Percentiles rank a stretch among this genome's conserved stretches.
These are phyloP conservation scores for Lagerstroemia speciosa DNA, from an alignment of 345 rosid genomes.

Conservation along the genomic window DNA sequence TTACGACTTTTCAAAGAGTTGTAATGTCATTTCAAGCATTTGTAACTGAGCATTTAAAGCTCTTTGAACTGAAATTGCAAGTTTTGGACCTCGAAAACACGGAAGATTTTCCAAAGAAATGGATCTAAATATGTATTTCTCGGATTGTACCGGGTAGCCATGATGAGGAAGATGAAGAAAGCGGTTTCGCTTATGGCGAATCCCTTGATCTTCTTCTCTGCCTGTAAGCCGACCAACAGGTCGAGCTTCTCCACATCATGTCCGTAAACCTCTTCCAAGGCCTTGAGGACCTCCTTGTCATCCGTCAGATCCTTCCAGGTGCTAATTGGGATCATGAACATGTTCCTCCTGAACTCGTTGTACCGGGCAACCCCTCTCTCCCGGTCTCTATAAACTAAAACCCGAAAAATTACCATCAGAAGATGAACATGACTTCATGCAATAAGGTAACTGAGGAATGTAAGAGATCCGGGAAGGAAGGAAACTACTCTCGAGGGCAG, in stretches of 20 bases:
- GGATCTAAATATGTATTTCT: neutral
- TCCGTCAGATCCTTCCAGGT: constrained; percentile 72
- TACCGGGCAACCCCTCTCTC: constrained; percentile 62
- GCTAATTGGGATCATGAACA: constrained; percentile 58
- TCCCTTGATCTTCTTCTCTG: constrained; percentile 70
- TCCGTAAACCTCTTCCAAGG: constrained; percentile 49
- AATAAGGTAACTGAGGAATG: neutral
- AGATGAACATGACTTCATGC: neutral
- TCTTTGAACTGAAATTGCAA: no score
- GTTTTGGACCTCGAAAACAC: no score
- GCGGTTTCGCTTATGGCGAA: constrained; percentile 75
- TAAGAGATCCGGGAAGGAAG: neutral
- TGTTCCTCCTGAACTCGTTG: constrained; percentile 59
- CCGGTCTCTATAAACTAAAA: constrained; percentile 54
- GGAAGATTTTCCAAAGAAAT: neutral
- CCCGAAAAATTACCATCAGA: neutral
- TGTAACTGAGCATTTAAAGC: no score
- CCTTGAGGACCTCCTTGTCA: constrained; percentile 37
- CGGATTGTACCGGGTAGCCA: constrained; percentile 50
- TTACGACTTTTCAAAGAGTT: no score
- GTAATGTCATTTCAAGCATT: no score
- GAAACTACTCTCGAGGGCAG: constrained; percentile 56
- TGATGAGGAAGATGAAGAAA: constrained; percentile 60
- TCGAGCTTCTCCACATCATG: constrained; percentile 68
- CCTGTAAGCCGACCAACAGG: constrained; percentile 47